Base-by-base conservation (phyloP, 805 yeast species). In the Candida ipomoeae region DNA sequence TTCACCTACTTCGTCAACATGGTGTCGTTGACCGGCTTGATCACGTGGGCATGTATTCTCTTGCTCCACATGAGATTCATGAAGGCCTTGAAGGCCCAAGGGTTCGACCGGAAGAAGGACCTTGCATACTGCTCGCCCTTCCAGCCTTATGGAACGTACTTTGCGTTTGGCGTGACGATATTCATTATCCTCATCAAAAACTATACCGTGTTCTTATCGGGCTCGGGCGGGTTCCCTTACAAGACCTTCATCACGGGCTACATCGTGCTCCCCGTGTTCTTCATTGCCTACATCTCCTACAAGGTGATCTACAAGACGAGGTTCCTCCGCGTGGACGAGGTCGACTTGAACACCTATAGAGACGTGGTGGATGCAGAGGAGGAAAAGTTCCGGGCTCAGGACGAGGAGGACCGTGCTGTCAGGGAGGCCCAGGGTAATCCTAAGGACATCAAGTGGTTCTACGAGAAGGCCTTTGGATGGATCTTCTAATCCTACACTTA, bases 221-320 rank as follows among this genome's bases (percentile, higher is more conserved):
- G 81, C 46, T 40, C 33, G 44, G 68, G 62, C 48, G 56, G 52
- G 49, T 55, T 57, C 57, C 78, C 79, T 55, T 83, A 82, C 69
- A 80, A 81, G 66, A 54, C 74, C 17, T 87, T 87, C 62, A 84
- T 87, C 61, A 85, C 92, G 33, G 90, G 91, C 41, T 86, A 87
- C 68, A 83, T 87, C 60, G 87, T 87, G 31, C 76, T 86, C 44
- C 89, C 89, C 34, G 82, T 85, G 10, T 86, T 76, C 58, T 37
- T 83, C 34, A 69, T 80, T 44, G 71, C 78, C 51, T 77, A 70
- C 55, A 58, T 77, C 54, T 89, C 87, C 5, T 83, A 81, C 73
- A 85, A 85, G 69, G n/a, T 83, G 36, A 56, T 69, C 55, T 68
- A 67, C 38, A 82, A 75, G 64, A 74, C 86, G 33, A 75, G 72